Evolutionary conservation across 352 stramenopile species (phyloP), one percentile per base, ranked within the genome.

Genomic region (Blastocystis sp.): DNA sequence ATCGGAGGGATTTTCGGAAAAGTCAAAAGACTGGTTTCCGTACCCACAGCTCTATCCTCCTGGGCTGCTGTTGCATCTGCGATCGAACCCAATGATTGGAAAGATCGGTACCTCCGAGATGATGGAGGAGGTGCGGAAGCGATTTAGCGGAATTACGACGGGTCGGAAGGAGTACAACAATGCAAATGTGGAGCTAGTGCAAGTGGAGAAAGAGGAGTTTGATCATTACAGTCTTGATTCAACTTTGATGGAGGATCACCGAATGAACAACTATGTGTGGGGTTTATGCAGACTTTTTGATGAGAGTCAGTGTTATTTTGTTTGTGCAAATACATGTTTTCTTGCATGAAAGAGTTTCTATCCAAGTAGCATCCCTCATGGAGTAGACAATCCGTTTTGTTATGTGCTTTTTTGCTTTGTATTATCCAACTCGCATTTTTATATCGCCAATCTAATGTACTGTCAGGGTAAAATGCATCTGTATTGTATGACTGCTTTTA

Each of bases 31-130:
- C 37, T 81, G 70, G 70, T 81, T 81, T 41, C 70, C 70, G 34
- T 81, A 81, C 37, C 70, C 70, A 8, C 70, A 81, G n/a, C 54
- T 81, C 9, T 81, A 81, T 65, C 70, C 70, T 63, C 70, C 70
- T 5, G 70, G 70, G 16, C 24, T 65, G 39, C 24, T 81, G 45
- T 41, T 81, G 7, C 70, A 81, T 41, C 11, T 81, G 13, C 70
- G 70, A 39, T 62, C 53, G n/a, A 81, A 81, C 37, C 70, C 70
- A 20, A 41, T 16, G 20, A 66, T 64, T 13, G 34, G 24, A 4
- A 66, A 64, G 34, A 8, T 50, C n/a, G 45, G 65, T n/a, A 47
- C 53, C 20, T 63, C 63, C 6, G 70, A 43, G 45, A 13, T 64
- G 50, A 24, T 81, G 55, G 70, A 64, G 34, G 41, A 63, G n/a